Percentiles rank a stretch among this genome's conserved stretches.
Evolutionary conservation across 1,139 yeast genomes (phyloP).

Genomic region (Maudiozyma humilis): DNA sequence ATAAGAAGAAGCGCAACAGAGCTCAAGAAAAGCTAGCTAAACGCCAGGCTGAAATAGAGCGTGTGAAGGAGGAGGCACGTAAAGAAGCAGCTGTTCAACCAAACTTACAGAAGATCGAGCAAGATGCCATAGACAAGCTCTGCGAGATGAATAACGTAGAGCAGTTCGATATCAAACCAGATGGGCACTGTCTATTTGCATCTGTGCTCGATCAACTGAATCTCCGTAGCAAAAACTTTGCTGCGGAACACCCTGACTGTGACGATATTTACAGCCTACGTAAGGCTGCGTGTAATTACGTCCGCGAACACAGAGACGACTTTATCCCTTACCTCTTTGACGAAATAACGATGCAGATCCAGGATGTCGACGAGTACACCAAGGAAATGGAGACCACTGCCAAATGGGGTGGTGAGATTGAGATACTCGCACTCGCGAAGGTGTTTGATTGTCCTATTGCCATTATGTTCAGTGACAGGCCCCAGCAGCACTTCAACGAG

Average conservation of each 20-base stretch:
- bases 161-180: slow-evolving; percentile 69
- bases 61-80: slow-evolving; percentile 58
- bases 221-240: slow-evolving; percentile 37
- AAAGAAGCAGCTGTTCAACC: slow-evolving; percentile 60
- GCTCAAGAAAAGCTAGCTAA: slow-evolving; percentile 76
- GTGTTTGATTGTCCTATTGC: slow-evolving; percentile 64
- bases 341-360: slow-evolving; percentile 54
- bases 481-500: slow-evolving; percentile 53
- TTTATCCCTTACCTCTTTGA: slow-evolving; percentile 78
- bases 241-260: slow-evolving; percentile 15
- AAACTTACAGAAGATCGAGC: slow-evolving; percentile 63
- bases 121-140: slow-evolving; percentile 50
- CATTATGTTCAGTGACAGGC: slow-evolving; percentile 68
- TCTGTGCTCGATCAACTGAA: slow-evolving; percentile 72
- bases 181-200: slow-evolving; percentile 90
- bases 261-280: slow-evolving; percentile 48
- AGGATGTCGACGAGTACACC: slow-evolving; percentile 64
- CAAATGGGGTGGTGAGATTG: slow-evolving; percentile 96
- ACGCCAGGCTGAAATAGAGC: slow-evolving; percentile 61
- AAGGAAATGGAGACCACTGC: slow-evolving; percentile 61
- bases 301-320: slow-evolving; percentile 54
- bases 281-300: slow-evolving; percentile 55
- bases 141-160: slow-evolving; percentile 42
- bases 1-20: slow-evolving; percentile 52
- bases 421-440: slow-evolving; percentile 69